These are phyloP conservation scores for Amorphotheca resinae DNA, from an alignment of 495 filamentous ascomycete genomes.

Conservation along the genomic window DNA sequence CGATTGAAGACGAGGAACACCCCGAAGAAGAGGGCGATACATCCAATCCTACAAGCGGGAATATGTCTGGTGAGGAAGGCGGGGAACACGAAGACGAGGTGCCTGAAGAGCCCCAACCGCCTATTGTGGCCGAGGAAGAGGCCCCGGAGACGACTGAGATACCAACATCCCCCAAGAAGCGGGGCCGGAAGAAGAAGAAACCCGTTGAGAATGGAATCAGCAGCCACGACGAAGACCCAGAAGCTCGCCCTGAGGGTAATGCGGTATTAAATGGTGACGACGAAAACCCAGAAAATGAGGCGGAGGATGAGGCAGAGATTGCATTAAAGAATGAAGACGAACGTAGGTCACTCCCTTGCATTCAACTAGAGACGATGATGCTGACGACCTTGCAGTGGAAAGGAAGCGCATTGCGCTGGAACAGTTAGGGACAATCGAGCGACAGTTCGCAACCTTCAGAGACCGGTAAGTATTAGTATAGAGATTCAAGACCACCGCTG, in stretches of 20 bases:
- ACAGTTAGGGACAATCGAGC: conserved; percentile 63
- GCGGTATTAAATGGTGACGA: conserved; percentile 18
- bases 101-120: conserved; percentile 23
- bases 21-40: conserved; percentile 14
- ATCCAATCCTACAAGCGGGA: conserved; percentile 18
- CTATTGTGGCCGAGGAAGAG: conserved; percentile 25
- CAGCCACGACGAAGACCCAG: conserved; percentile 3
- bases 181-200: conserved; percentile 21
- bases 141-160: conserved; percentile 22
- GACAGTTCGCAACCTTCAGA: conserved; percentile 69
- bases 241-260: conserved; percentile 8
- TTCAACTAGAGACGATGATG: conserved; percentile 22
- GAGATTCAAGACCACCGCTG: conserved; percentile 1
- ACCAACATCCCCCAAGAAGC: conserved; percentile 15
- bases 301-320: conserved; percentile 32
- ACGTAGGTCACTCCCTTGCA: conserved; percentile 36
- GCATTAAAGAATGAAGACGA: conserved; percentile 59
- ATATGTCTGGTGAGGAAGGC: conserved; percentile 22
- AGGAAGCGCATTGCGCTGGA: conserved; percentile 74
- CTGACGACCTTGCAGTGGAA: conserved; percentile 43
- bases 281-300: conserved; percentile 32
- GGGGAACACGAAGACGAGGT: conserved; percentile 23
- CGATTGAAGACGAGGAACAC: conserved; percentile 17
- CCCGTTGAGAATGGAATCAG: conserved; percentile 13
- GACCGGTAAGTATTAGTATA: conserved; percentile 54